A percentile compares a stretch with the other conserved stretches of the same genome.
phyloP scores from a whole-genome alignment of 495 filamentous ascomycete species.

The Achaetomiella virescens region DNA sequence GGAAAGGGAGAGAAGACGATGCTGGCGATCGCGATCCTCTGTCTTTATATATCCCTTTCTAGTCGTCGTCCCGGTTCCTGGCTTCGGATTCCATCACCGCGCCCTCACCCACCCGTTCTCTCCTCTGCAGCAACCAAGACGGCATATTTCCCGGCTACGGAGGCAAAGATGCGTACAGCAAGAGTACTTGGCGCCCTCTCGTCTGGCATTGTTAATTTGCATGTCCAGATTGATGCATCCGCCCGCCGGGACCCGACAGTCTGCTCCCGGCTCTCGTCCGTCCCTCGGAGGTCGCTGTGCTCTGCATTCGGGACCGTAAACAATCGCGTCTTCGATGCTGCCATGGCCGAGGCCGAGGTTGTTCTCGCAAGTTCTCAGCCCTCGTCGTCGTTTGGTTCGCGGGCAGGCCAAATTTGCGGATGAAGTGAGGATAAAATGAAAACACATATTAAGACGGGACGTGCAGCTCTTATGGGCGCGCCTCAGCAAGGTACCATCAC shows the following conservation, averaged over 20 bases:
- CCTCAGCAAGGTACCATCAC: constrained; percentile 17
- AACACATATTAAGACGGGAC: constrained; percentile 39
- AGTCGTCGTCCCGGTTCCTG: neutral
- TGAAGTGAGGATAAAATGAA: constrained; percentile 49
- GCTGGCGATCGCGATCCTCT: neutral
- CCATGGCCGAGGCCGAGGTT: constrained; percentile 10
- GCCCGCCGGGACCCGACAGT: neutral
- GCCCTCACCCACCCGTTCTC: neutral
- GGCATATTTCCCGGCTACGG: constrained; percentile 19
- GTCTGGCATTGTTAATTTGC: constrained; percentile 29
- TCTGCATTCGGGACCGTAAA: constrained; percentile 14
- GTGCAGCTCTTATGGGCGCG: constrained; percentile 28
- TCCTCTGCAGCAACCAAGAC: constrained; percentile 9
- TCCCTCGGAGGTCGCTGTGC: constrained; percentile 10
- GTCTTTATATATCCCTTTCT: constrained; percentile 10
- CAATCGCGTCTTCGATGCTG: constrained; percentile 8
- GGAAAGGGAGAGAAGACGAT: neutral
- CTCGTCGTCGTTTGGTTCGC: constrained; percentile 17
- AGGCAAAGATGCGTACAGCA: constrained; percentile 21
- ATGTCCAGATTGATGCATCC: constrained; percentile 18
- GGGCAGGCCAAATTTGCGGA: constrained; percentile 40
- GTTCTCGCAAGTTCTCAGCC: neutral
- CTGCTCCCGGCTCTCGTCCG: constrained; percentile 6
- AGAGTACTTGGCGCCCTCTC: constrained; percentile 18
- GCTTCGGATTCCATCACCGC: neutral